Base-by-base conservation (phyloP, 768 basidiomycete genomes). In the Macrolepiota dolichaula region DNA sequence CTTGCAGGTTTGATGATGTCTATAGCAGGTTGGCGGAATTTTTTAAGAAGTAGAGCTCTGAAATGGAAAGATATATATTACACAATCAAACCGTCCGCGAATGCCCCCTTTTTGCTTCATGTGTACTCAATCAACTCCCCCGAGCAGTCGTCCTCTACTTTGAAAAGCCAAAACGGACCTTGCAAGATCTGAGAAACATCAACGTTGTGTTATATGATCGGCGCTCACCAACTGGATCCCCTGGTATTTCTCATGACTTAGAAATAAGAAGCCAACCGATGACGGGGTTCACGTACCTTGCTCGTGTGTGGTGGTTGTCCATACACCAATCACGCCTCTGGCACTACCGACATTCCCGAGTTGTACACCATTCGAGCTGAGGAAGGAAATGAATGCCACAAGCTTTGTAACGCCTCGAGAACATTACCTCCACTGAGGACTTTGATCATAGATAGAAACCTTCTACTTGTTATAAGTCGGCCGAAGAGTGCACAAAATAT, bases 121-220 rank as follows among this genome's bases (percentile, higher is more conserved):
- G 68, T 72, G 53, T 70, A 72, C 59, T 77, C 74, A 69, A 77
- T 74, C 29, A 80, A 66, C 52, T 76, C 67, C 5, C 70, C 67
- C 13, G 75, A 68, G 66, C 70, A 68, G 55, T 75, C 68, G 10
- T 79, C 76, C 17, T 72, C 72, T 49, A 82, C 81, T 70, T 87
- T 87, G 81, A 85, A 87, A 65, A 89, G 76, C 88, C 87, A 89
- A 68, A 88, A 89, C 2, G 88, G 87, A 46, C 87, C 87, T 88
- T 64, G 11, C 24, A 22, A 4, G 1, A 13, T 37, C 29, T 51
- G 44, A 17, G 24, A 35, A 11, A 32, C 36, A 32, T 55, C 17
- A 62, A 44, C 25, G 10, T 3, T 9, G 42, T 49, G 25, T 9
- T 6, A 24, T 19, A 15, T 19, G 3, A 13, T 35, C 5, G 13